Evolutionary conservation across 176 grass and related monocot genomes (phyloP).

Genomic region (Bonia amplexicaulis): DNA sequence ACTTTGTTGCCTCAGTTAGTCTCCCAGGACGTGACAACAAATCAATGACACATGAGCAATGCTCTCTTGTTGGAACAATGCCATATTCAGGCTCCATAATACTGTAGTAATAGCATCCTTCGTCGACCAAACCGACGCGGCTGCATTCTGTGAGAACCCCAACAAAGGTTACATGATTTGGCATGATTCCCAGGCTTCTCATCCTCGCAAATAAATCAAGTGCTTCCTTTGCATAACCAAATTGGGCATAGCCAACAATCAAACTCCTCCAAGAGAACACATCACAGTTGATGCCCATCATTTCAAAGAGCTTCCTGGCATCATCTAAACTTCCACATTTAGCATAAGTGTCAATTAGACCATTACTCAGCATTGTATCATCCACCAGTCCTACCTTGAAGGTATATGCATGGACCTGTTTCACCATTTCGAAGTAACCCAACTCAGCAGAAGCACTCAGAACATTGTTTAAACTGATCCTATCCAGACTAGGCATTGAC

Average conservation of each 20-base stretch:
- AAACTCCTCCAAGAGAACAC: conserved; percentile 83
- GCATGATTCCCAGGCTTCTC: conserved; percentile 44
- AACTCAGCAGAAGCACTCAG: conserved; percentile 57
- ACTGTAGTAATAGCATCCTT: conserved; percentile 71
- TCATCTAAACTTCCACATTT: conserved; percentile 83
- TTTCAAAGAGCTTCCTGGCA: conserved; percentile 60
- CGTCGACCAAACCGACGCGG: conserved; percentile 59
- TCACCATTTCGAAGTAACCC: conserved; percentile 58
- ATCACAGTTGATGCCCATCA: conserved; percentile 45
- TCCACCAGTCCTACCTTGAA: conserved; percentile 44
- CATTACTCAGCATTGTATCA: conserved; percentile 46
- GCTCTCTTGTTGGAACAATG: conserved; percentile 57
- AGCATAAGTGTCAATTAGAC: conserved; percentile 73
- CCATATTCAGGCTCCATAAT: conserved; percentile 61
- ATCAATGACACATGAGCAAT: conserved; percentile 80
- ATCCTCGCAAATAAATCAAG: conserved; percentile 58
- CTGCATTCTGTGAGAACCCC: conserved; percentile 82
- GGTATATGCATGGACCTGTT: conserved; percentile 44
- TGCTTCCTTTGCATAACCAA: conserved; percentile 59
- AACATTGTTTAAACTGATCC: conserved; percentile 59
- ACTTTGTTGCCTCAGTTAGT: conserved; percentile 62
- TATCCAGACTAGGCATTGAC: conserved; percentile 45
- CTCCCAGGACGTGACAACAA: conserved; percentile 76
- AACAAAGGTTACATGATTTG: conserved; percentile 79
- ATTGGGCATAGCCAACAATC: conserved; percentile 85